phyloP scores from a whole-genome alignment of 345 rosid species.

The Eucalyptus tenuipes region DNA sequence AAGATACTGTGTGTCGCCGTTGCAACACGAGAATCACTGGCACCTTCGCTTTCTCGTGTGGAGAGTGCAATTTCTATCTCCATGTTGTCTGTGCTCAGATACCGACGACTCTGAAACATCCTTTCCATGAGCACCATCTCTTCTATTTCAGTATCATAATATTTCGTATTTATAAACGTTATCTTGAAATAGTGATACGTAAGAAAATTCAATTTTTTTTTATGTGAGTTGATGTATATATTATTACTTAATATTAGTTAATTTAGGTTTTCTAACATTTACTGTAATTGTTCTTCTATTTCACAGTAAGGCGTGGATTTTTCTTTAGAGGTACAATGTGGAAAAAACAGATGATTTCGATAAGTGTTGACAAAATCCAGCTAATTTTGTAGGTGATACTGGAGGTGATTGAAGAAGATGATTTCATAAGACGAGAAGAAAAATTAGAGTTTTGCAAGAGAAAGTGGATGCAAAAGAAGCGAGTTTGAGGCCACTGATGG shows the following conservation, averaged over 20 bases:
- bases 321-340: background rate
- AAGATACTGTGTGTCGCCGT: rapidly evolving
- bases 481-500: background rate
- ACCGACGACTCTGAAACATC: too few relatives aligned
- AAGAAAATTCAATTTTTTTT: background rate
- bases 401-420: background rate
- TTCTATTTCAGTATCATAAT: background rate
- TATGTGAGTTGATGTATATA: background rate
- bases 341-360: rapidly evolving
- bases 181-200: background rate
- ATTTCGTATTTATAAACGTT: background rate
- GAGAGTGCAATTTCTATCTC: background rate
- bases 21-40: rapidly evolving
- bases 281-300: background rate
- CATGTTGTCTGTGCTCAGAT: rapidly evolving
- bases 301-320: background rate
- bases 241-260: background rate
- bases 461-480: rapidly evolving
- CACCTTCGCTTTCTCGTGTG: background rate
- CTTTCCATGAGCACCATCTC: background rate
- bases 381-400: background rate
- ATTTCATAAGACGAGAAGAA: background rate
- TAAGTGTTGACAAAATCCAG: background rate
- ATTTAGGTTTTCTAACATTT: background rate
- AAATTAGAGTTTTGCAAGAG: rapidly evolving